phyloP scores from a whole-genome alignment of 2,329 filamentous ascomycete genomes.

The Calonectria ilicicola region DNA sequence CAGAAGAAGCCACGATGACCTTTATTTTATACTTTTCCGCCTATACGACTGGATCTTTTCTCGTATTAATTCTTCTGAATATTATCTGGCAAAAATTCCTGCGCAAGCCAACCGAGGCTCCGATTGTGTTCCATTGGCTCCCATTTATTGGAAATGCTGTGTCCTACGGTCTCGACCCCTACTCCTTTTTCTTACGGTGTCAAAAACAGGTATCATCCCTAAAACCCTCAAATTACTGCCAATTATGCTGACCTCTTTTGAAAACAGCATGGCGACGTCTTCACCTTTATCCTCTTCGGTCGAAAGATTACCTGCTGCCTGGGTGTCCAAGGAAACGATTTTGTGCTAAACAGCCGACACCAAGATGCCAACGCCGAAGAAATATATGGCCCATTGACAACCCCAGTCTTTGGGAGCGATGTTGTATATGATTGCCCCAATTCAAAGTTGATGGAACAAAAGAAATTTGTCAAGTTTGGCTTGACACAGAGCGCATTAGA shows the following conservation, averaged over 20 bases:
- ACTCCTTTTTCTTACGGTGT: conserved; percentile 73
- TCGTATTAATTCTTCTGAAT: conserved; percentile 23
- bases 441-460: conserved; percentile 88
- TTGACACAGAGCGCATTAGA: conserved; percentile 74
- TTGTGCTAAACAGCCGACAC: conserved; percentile 67
- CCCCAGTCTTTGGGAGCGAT: conserved; percentile 77
- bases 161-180: conserved; percentile 78
- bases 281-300: conserved; percentile 66
- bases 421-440: conserved; percentile 90
- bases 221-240: rapidly evolving
- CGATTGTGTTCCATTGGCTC: conserved; percentile 70
- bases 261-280: conserved; percentile 62
- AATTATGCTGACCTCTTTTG: neutral
- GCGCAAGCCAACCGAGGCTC: conserved; percentile 51
- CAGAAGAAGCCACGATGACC: conserved; percentile 12
- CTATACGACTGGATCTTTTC: conserved; percentile 13
- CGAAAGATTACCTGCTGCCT: conserved; percentile 63
- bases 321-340: conserved; percentile 65
- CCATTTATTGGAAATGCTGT: conserved; percentile 78
- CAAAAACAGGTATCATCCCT: conserved; percentile 70
- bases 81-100: conserved; percentile 30
- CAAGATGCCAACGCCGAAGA: conserved; percentile 66
- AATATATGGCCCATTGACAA: conserved; percentile 63
- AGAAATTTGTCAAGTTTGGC: conserved; percentile 83
- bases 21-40: conserved; percentile 17